Evolutionary conservation across 106 monocot species (phyloP), one percentile per base, ranked within the genome.

Genomic region (Platanthera guangdongensis): DNA sequence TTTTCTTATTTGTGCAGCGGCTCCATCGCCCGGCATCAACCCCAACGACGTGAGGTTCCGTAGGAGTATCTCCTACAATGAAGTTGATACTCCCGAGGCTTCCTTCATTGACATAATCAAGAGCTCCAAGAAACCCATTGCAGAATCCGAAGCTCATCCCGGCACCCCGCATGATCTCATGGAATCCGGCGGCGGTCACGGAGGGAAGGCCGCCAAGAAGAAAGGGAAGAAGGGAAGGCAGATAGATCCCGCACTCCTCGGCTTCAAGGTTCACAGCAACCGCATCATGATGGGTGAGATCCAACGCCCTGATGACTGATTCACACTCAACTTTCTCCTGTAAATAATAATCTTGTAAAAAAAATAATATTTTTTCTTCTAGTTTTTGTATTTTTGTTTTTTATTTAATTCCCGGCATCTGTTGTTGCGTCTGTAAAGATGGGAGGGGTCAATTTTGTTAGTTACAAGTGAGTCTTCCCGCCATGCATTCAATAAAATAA

Each of bases 211-310:
- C 13, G 72, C 51, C 59, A 76, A 81, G 81, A 92, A 88, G 81
- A 89, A 89, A 63, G 92, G 92, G 9, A 92, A 88, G 81, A 89
- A 88, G 79, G 88, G 92, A 6, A 92, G 80, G 81, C 92, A 92
- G 69, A 92, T 92, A 14, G 88, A 92, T 71, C 88, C 88, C 15
- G 84, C 92, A 28, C 92, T 92, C 30, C 92, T 92, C 15, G 88
- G 88, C 11, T 92, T 92, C 80, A 92, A 89, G 78, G 86, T 92
- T 50, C 92, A 92, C 71, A 92, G 92, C 77, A 92, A 92, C 74
- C 92, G 92, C 47, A 88, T 89, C 77, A 71, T 92, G 88, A 92
- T 92, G 92, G 92, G 92, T 30, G 92, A 92, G 86, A 92, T 92
- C 64, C 92, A 92, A 19, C 92, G 92, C 47, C 81, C 75, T 3